Evolutionary conservation across 768 basidiomycete genomes (phyloP), one percentile per base, ranked within the genome.

Genomic region (Termitomyces sp.): DNA sequence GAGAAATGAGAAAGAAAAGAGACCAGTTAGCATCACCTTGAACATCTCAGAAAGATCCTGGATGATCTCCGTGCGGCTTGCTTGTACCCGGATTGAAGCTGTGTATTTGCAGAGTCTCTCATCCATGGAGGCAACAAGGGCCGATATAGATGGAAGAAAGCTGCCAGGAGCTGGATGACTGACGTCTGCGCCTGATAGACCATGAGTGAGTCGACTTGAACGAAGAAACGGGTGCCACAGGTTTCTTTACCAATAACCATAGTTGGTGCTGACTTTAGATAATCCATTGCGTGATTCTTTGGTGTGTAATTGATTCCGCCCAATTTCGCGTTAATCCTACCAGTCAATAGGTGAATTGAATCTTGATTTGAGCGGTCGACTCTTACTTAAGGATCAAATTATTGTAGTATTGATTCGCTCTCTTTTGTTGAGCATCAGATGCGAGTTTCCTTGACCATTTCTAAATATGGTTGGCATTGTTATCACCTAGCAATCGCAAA

Each of bases 231-330:
- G 15, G 11, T 10, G 26, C 12, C 26, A 19, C 26, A 38, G 5
- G 5, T 46, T 47, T 47, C 44, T 15, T 41, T 56, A 66, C 85
- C 85, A 69, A 87, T 76, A 40, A 87, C 75, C 54, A 87, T 78
- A 0, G 86, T 85, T 0, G 80, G 81, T 53, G 1, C 73, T 71
- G 52, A 42, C 31, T 8, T 72, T 63, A 68, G 19, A 28, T 45
- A 60, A 1, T 26, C 12, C 2, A 79, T 76, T 1, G 81, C 79
- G 0, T 71, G 70, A 3, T 57, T 54, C 9, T 40, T 5, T 17
- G 86, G 86, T 11, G 82, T 69, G 15, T 75, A 77, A 62, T 86
- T 87, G 60, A 84, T 75, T 1, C 86, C 85, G 3, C 85, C 86
- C 0, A 87, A 73, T 62, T 85, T 84, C 0, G 81, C 82, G 48